Evolutionary conservation across 179 eudicot genomes (phyloP).

Genomic region (Drosera spatulata): DNA sequence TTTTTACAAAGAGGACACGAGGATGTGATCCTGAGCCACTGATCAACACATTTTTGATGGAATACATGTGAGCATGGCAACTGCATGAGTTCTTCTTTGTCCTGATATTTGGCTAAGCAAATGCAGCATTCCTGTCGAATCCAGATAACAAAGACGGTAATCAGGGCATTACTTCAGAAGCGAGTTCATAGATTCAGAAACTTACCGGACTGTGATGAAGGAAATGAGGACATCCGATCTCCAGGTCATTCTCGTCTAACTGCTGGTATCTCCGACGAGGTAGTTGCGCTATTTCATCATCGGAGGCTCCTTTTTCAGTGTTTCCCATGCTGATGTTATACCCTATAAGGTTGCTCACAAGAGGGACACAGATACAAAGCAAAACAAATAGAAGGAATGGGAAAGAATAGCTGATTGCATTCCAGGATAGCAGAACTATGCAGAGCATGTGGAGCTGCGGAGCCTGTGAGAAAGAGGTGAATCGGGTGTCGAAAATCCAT

Average conservation of each 20-base stretch:
- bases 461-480: conserved; percentile 46
- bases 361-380: conserved; percentile 73
- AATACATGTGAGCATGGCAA: conserved; percentile 73
- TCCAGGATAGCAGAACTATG: conserved; percentile 61
- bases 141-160: not conserved
- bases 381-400: conserved; percentile 74
- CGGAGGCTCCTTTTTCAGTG: conserved; percentile 60
- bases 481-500: conserved; percentile 78
- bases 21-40: conserved; percentile 84
- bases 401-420: conserved; percentile 78
- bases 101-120: conserved; percentile 68
- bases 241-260: conserved; percentile 13
- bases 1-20: conserved; percentile 94
- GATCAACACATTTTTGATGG: conserved; percentile 82
- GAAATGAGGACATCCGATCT: conserved; percentile 21
- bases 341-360: conserved; percentile 56
- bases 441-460: conserved; percentile 71
- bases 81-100: conserved; percentile 78
- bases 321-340: conserved; percentile 74
- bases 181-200: not conserved
- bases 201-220: conserved; percentile 37
- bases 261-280: conserved; percentile 61
- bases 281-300: conserved; percentile 57
- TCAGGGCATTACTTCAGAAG: too few relatives aligned
- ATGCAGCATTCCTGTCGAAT: conserved; percentile 77